Conservation (phyloP, 768 basidiomycete genomes). For the Auriscalpium microsporum region DNA sequence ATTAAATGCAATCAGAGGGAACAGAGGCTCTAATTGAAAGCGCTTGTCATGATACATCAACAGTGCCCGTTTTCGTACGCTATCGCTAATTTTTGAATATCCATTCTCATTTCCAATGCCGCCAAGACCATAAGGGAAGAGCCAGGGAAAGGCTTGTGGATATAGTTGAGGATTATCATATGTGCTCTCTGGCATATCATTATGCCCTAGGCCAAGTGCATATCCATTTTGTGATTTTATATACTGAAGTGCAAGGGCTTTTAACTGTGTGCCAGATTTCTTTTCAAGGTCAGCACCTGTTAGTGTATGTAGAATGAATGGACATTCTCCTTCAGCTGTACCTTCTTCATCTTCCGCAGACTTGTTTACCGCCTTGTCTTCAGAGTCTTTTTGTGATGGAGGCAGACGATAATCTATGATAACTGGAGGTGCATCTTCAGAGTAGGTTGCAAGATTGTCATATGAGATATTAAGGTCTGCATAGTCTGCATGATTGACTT, state of each 20-base stretch:
- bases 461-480: conserved; percentile 6
- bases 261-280: neutral
- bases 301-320: conserved; percentile 6
- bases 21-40: conserved; percentile 14
- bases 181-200: conserved; percentile 1
- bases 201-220: conserved; percentile 1
- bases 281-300: neutral
- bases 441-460: conserved; percentile 2
- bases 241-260: conserved; percentile 1
- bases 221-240: neutral
- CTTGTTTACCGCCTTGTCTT: neutral
- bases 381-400: neutral
- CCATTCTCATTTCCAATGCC: conserved; percentile 2
- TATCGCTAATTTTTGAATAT: neutral
- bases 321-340: neutral
- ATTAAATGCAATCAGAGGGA: conserved; percentile 15
- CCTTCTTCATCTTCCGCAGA: neutral
- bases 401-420: neutral
- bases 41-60: conserved; percentile 16
- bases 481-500: conserved; percentile 14
- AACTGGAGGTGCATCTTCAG: conserved; percentile 6
- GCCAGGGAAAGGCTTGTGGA: conserved; percentile 14
- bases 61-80: neutral
- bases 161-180: conserved; percentile 12
- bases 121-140: conserved; percentile 13